A percentile compares a stretch with the other conserved stretches of the same genome.
phyloP scores from a whole-genome alignment of 441 rosid genomes.

The Syzygium malaccense region DNA sequence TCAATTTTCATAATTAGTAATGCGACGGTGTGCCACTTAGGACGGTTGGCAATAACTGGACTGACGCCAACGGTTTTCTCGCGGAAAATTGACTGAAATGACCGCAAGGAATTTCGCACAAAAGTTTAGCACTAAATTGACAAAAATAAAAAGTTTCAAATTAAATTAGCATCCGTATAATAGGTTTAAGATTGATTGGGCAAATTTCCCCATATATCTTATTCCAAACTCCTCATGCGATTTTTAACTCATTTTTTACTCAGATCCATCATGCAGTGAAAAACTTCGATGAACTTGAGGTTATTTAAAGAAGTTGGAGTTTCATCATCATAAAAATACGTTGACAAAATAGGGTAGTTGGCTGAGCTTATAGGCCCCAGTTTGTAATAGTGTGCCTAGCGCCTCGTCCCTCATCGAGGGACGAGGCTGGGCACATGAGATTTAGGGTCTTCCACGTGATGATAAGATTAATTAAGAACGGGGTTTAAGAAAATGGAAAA shows the following conservation, averaged over 20 bases:
- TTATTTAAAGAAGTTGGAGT: background rate
- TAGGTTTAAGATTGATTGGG: background rate
- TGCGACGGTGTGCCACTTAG: accelerated
- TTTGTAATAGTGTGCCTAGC: background rate
- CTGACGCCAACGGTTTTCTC: accelerated
- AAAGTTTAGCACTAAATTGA: background rate
- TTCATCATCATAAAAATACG: background rate
- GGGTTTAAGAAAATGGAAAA: background rate
- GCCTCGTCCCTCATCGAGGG: background rate
- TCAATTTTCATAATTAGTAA: background rate
- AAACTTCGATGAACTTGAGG: background rate
- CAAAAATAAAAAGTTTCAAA: background rate
- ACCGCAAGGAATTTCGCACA: background rate
- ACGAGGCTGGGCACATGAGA: background rate
- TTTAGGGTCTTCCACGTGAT: background rate
- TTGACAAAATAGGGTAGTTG: background rate
- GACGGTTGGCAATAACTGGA: background rate
- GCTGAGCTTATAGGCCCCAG: background rate
- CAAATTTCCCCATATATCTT: background rate
- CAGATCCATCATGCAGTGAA: background rate
- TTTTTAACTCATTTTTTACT: background rate
- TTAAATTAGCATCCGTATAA: background rate
- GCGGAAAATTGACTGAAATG: background rate
- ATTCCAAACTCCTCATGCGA: background rate
- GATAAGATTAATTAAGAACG: background rate